Evolutionary conservation across 2,329 filamentous ascomycete species (phyloP), one percentile per base, ranked within the genome.

Genomic region (Exophiala spinifera): DNA sequence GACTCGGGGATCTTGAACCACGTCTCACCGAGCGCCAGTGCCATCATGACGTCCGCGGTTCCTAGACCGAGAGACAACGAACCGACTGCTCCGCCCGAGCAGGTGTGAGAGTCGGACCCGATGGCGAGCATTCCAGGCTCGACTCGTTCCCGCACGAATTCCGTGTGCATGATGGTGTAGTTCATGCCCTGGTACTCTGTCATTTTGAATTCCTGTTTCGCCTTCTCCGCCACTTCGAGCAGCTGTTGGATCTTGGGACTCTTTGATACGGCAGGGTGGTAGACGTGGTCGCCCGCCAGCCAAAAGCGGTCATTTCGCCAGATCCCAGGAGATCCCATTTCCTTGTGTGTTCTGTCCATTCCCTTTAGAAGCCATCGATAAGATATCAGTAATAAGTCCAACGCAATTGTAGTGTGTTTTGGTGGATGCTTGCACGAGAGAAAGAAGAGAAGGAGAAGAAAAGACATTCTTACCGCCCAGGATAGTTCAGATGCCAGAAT

Each of bases 231-330:
- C 4, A 65, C 59, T 1, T 69, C 65, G 3, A 76, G 67, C n/a
- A 77, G 64, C 11, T 56, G 62, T 52, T 69, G 63, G 31, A 73
- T 65, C 25, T 66, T 61, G 1, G 74, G 72, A 0, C 62, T 55
- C 13, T 71, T 55, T n/a, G 69, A 69, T 6, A 72, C 62, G 1
- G 74, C 67, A 1, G 76, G 76, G 49, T 79, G 75, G 3, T 78
- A 74, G 3, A 74, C 68, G 56, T 79, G 76, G 59, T 79, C 77
- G 1, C 72, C 72, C 0, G 75, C 76, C 4, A 80, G 67, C 77
- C 76, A 79, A 59, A 79, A 72, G 0, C 76, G 65, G 56, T 79
- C 76, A 49, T 78, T 79, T 7, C 77, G 73, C 54, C 71, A 77
- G n/a, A 76, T 74, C 3, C 71, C 69, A 0, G 74, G 73, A 11